Conservation (phyloP, 768 basidiomycete species). For the Lenzites betulinus region DNA sequence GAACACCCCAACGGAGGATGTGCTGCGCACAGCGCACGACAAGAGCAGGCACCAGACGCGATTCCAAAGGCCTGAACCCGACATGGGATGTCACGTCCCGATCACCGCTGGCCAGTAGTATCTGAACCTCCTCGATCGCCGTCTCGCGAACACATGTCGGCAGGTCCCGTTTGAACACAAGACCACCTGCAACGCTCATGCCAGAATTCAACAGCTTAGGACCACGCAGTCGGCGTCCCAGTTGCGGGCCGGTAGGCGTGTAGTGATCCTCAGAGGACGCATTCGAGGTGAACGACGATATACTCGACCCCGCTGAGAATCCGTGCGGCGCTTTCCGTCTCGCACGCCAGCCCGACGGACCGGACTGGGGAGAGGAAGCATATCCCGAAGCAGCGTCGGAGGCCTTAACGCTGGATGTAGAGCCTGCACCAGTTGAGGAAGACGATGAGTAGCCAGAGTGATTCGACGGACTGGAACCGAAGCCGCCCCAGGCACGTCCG, state of each 20-base stretch:
- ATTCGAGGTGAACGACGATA: conserved; percentile 47
- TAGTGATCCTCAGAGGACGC: conserved; percentile 51
- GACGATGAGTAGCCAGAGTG: conserved; percentile 48
- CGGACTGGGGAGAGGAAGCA: conserved; percentile 20
- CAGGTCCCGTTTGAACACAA: conserved; percentile 71
- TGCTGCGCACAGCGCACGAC: conserved; percentile 85
- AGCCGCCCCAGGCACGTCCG: conserved; percentile 61
- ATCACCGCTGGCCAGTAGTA: conserved; percentile 9
- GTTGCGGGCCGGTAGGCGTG: conserved; percentile 45
- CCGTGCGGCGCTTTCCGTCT: conserved; percentile 60
- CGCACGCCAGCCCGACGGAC: conserved; percentile 27
- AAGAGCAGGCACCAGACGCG: conserved; percentile 63
- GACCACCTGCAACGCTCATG: conserved; percentile 40
- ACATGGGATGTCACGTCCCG: conserved; percentile 7
- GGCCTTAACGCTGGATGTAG: conserved; percentile 16
- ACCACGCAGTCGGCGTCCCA: conserved; percentile 61
- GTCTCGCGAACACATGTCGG: conserved; percentile 58
- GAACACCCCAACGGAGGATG: conserved; percentile 76
- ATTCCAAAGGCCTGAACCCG: conserved; percentile 27
- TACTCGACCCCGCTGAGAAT: conserved; percentile 59
- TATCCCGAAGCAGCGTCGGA: conserved; percentile 17
- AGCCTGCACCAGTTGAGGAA: conserved; percentile 40
- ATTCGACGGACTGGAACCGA: conserved; percentile 31
- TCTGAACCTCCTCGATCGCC: conserved; percentile 38
- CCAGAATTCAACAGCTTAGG: conserved; percentile 44